These are phyloP conservation scores for Tetrahymena borealis DNA, from an alignment of 73 alveolate genomes.

Conservation along the genomic window DNA sequence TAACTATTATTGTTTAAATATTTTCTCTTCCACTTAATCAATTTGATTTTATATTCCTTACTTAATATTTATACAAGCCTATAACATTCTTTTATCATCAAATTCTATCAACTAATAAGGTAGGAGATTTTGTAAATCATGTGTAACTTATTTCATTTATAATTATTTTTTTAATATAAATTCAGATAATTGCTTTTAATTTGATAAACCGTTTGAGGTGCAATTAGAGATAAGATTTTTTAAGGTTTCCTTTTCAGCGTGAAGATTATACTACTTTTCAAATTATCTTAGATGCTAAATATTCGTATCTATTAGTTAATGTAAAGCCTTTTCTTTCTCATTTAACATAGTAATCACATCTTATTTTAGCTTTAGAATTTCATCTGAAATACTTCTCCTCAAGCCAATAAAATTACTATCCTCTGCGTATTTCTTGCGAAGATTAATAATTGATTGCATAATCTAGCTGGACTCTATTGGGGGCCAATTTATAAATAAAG, in stretches of 20 bases:
- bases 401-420: background rate
- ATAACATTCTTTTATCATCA: too few relatives aligned
- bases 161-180: too few relatives aligned
- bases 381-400: background rate
- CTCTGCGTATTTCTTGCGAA: background rate
- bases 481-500: background rate
- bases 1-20: too few relatives aligned
- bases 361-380: background rate
- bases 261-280: background rate
- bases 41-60: too few relatives aligned
- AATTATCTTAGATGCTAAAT: background rate
- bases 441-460: background rate
- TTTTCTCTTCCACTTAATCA: too few relatives aligned
- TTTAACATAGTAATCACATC: background rate
- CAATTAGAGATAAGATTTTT: background rate
- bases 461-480: background rate
- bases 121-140: too few relatives aligned
- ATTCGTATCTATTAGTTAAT: background rate
- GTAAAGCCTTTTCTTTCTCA: background rate
- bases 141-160: too few relatives aligned
- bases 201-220: too few relatives aligned
- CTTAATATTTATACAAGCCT: too few relatives aligned
- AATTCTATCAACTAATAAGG: too few relatives aligned
- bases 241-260: background rate
- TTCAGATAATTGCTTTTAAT: too few relatives aligned